phyloP scores from a whole-genome alignment of 2,329 filamentous ascomycete species.

The Xylariaceae sp. region DNA sequence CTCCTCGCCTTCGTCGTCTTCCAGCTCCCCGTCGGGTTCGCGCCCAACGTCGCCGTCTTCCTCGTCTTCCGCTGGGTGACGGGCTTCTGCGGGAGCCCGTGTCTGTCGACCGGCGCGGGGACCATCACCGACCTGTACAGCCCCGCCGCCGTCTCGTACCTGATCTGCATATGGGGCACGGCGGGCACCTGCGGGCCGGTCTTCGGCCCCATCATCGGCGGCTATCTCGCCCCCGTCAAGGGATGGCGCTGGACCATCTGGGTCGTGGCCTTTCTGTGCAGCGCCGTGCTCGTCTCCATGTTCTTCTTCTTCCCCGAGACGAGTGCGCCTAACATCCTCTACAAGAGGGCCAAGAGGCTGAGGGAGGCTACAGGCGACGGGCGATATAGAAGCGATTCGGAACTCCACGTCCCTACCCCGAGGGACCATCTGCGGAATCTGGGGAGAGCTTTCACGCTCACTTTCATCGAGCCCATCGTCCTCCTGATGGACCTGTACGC shows the following conservation, averaged over 20 bases:
- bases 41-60: slow-evolving; percentile 57
- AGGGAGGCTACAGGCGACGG: slow-evolving; percentile 54
- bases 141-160: slow-evolving; percentile 50
- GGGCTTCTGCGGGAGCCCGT: slow-evolving; percentile 62
- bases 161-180: slow-evolving; percentile 55
- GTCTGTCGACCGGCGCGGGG: slow-evolving; percentile 54
- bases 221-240: slow-evolving; percentile 5
- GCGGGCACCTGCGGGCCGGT: slow-evolving; percentile 37
- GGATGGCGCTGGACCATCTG: slow-evolving; percentile 61
- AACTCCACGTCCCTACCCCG: slow-evolving; percentile 37
- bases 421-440: slow-evolving; percentile 49
- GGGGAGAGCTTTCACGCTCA: slow-evolving; percentile 44
- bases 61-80: slow-evolving; percentile 60
- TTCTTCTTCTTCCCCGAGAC: slow-evolving; percentile 62
- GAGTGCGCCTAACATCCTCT: slow-evolving; percentile 51
- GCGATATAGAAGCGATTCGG: slow-evolving; percentile 54
- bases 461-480: slow-evolving; percentile 55
- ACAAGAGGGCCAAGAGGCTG: slow-evolving; percentile 36
- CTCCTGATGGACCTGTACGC: slow-evolving; percentile 58
- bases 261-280: slow-evolving; percentile 39
- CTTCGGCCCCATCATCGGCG: slow-evolving; percentile 53
- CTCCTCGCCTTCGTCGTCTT: slow-evolving; percentile 65
- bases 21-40: slow-evolving; percentile 58
- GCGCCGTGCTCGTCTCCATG: slow-evolving; percentile 30
- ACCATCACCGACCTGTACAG: slow-evolving; percentile 50